Conservation (phyloP, 2,329 filamentous ascomycete species). For the Aspergillus aculeatinus region DNA sequence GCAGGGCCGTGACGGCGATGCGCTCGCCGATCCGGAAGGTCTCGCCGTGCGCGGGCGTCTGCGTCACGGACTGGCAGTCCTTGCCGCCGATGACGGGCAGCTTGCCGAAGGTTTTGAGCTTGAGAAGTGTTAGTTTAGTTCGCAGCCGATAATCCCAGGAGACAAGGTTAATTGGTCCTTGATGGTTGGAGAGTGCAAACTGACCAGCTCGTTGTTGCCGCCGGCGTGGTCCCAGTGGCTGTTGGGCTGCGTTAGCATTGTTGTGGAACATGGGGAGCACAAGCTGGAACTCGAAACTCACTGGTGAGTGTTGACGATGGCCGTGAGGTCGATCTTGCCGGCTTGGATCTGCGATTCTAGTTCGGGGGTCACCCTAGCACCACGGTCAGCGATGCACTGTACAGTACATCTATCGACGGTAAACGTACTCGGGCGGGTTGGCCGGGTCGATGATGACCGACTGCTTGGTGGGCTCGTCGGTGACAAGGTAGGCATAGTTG, state of each 20-base stretch:
- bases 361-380: slow-evolving; percentile 57
- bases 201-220: slow-evolving; percentile 79
- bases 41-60: slow-evolving; percentile 71
- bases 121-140: slow-evolving; percentile 5
- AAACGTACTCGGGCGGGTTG: slow-evolving; percentile 50
- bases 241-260: slow-evolving; percentile 11
- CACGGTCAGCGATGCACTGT: background rate
- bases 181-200: slow-evolving; percentile 18
- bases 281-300: slow-evolving; percentile 48
- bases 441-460: slow-evolving; percentile 54
- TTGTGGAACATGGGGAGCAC: too few species aligned
- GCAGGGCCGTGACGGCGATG: slow-evolving; percentile 80
- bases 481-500: slow-evolving; percentile 55
- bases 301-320: slow-evolving; percentile 97
- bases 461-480: slow-evolving; percentile 50
- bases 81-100: slow-evolving; percentile 83
- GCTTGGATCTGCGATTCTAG: slow-evolving; percentile 71
- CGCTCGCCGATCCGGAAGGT: slow-evolving; percentile 76
- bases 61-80: slow-evolving; percentile 76
- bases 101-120: slow-evolving; percentile 60
- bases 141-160: background rate
- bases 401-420: background rate
- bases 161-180: background rate
- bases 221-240: slow-evolving; percentile 95
- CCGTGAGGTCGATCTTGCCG: slow-evolving; percentile 76